Conservation (phyloP, 257 asterid species). For the Solanum virginianum region DNA sequence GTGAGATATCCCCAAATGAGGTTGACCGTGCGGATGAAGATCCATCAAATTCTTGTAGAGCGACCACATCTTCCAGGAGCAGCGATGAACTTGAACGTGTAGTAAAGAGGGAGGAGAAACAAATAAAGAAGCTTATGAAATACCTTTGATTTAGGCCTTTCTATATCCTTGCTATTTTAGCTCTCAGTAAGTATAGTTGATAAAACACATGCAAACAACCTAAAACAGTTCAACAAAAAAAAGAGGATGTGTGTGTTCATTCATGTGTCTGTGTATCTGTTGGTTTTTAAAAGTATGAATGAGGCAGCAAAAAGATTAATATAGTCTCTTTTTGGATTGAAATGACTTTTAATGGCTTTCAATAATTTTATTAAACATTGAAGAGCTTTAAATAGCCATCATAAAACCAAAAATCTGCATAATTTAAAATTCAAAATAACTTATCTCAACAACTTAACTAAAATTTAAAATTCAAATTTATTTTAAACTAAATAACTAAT, state of each 20-base stretch:
- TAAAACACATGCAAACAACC: neutral
- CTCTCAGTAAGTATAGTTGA: neutral
- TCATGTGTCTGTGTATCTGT: too few species aligned
- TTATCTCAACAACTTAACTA: too few species aligned
- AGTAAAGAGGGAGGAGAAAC: slow-evolving; percentile 16
- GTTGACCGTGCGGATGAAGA: slow-evolving; percentile 17
- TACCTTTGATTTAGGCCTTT: slow-evolving; percentile 40
- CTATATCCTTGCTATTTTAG: slow-evolving; percentile 3
- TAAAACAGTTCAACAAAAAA: neutral
- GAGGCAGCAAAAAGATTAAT: too few species aligned
- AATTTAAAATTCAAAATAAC: too few species aligned
- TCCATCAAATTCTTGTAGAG: neutral
- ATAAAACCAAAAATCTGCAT: too few species aligned
- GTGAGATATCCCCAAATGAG: neutral
- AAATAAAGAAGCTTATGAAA: slow-evolving; percentile 26
- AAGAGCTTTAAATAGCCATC: too few species aligned
- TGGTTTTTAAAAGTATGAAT: too few species aligned
- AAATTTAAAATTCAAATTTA: too few species aligned
- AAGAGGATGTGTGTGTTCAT: neutral
- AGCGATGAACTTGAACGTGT: neutral
- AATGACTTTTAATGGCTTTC: too few species aligned
- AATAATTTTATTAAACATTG: too few species aligned
- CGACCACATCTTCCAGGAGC: slow-evolving; percentile 1
- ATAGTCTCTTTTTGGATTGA: too few species aligned
- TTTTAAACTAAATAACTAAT: too few species aligned